Evolutionary conservation across 495 filamentous ascomycete species (phyloP).

Genomic region (Tuber indicum): DNA sequence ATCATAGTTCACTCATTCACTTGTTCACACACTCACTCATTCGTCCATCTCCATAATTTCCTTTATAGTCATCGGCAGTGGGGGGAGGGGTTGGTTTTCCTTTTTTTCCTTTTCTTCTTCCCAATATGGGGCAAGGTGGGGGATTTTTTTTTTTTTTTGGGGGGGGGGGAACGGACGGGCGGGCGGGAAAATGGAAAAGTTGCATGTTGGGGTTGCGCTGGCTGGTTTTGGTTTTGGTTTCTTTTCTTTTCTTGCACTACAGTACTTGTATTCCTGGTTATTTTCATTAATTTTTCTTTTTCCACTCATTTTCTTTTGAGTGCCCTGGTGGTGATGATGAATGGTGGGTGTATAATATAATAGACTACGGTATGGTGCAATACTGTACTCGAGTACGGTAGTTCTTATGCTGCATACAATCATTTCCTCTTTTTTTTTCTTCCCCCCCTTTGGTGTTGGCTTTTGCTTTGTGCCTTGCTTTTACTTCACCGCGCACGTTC

Average conservation of each 20-base stretch:
- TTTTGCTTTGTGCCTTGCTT: neutral
- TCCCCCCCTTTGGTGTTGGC: neutral
- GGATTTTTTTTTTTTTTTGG: neutral
- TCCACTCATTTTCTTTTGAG: neutral
- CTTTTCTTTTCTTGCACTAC: neutral
- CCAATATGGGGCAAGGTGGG: neutral
- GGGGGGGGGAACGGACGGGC: neutral
- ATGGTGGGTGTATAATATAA: neutral
- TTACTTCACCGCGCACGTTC: neutral
- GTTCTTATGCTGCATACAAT: neutral
- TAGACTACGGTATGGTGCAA: no score
- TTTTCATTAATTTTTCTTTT: neutral
- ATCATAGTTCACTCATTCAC: neutral
- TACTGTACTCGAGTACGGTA: neutral
- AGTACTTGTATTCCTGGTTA: neutral
- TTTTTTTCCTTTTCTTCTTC: neutral
- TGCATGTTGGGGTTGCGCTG: neutral
- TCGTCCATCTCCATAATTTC: neutral
- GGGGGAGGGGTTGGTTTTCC: neutral
- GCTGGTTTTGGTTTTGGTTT: neutral
- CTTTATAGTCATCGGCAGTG: neutral
- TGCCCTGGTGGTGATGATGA: neutral
- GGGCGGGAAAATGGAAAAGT: neutral
- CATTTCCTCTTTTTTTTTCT: neutral
- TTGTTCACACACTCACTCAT: neutral